A percentile compares a stretch with the other conserved stretches of the same genome.
phyloP scores from a whole-genome alignment of 768 basidiomycete genomes.

The Leucosporidium yakuticum region DNA sequence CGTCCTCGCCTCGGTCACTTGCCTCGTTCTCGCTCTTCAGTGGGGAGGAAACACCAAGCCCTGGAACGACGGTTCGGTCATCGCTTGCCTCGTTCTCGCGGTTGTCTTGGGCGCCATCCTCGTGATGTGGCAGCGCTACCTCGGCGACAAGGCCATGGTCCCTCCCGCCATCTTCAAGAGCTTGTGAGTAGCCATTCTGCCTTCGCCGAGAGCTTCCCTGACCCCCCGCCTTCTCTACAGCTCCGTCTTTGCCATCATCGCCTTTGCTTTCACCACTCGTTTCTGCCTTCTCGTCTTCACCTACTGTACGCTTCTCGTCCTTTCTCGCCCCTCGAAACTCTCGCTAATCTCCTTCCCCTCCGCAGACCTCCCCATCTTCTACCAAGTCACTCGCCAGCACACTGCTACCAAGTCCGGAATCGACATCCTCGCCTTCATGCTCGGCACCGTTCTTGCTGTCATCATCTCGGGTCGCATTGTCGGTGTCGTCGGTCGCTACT shows the following conservation, averaged over 20 bases:
- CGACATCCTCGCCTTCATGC: slow-evolving; percentile 30
- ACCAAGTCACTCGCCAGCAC: slow-evolving; percentile 32
- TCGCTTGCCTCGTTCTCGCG: slow-evolving; percentile 43
- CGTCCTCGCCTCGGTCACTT: slow-evolving; percentile 45
- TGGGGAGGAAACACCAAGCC: slow-evolving; percentile 51
- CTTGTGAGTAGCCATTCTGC: neutral
- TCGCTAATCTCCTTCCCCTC: slow-evolving; percentile 11
- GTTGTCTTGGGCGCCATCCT: slow-evolving; percentile 41
- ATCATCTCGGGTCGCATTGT: slow-evolving; percentile 27
- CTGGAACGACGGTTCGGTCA: slow-evolving; percentile 51
- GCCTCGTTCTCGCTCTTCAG: slow-evolving; percentile 49
- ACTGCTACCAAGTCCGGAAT: slow-evolving; percentile 30
- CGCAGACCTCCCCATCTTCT: slow-evolving; percentile 26
- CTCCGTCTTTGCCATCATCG: slow-evolving; percentile 16
- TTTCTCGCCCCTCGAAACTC: neutral
- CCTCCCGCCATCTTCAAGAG: slow-evolving; percentile 43
- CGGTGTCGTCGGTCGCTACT: slow-evolving; percentile 42
- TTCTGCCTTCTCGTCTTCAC: slow-evolving; percentile 9
- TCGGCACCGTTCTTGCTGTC: slow-evolving; percentile 20
- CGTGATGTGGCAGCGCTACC: slow-evolving; percentile 43
- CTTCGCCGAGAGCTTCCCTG: neutral
- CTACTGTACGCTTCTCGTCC: neutral
- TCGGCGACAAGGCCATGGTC: slow-evolving; percentile 46
- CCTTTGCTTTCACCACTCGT: slow-evolving; percentile 18
- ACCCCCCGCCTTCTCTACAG: slow-evolving; percentile 2